Evolutionary conservation across 2,329 filamentous ascomycete species (phyloP).

Genomic region (Ceratocystis variospora): DNA sequence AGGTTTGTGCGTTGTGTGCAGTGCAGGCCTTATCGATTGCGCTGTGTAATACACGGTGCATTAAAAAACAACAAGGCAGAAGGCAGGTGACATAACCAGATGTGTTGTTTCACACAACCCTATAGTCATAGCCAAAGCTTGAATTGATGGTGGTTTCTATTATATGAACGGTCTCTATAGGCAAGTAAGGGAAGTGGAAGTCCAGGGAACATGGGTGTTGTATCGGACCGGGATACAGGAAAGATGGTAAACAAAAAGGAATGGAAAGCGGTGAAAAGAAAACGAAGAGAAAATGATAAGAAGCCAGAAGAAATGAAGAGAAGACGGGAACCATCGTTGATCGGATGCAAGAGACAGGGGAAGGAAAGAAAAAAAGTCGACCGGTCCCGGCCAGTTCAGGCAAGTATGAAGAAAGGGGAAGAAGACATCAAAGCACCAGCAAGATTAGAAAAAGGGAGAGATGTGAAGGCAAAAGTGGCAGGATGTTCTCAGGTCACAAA

Average conservation of each 20-base stretch:
- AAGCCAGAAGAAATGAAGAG: neutral
- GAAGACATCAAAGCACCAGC: slow-evolving; percentile 1
- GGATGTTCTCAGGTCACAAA: neutral
- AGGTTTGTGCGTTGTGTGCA: slow-evolving; percentile 5
- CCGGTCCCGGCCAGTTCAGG: neutral
- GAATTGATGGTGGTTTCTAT: neutral
- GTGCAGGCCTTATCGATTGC: slow-evolving; percentile 5
- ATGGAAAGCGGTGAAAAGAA: neutral
- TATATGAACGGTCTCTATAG: neutral
- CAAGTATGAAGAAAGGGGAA: neutral
- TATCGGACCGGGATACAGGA: neutral
- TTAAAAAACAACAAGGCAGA: neutral
- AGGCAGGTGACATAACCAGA: neutral
- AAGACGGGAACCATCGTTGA: neutral
- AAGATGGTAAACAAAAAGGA: neutral
- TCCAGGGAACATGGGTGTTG: neutral
- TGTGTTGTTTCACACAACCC: neutral
- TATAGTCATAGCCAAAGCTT: neutral
- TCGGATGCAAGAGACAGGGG: neutral
- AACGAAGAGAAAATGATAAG: neutral
- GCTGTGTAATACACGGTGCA: neutral
- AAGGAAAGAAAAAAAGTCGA: neutral
- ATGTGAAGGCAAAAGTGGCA: neutral
- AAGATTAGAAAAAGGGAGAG: neutral
- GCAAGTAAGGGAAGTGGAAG: neutral